Percentiles rank a stretch among this genome's conserved stretches.
Evolutionary conservation across 1,284 basidiomycete species (phyloP).

Genomic region (Ganoderma boninense): DNA sequence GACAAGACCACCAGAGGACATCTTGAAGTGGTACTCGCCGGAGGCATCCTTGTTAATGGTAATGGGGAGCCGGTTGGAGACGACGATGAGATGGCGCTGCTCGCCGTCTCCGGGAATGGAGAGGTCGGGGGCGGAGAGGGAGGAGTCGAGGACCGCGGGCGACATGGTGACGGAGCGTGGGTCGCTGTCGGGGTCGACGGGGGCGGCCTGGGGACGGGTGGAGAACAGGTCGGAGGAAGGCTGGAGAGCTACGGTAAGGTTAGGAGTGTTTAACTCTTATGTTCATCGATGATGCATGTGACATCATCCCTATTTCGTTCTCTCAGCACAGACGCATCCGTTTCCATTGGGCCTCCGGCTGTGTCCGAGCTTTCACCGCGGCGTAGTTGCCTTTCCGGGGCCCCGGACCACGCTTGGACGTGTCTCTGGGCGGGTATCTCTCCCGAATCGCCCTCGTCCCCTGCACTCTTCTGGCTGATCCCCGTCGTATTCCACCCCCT

Average conservation of each 20-base stretch:
- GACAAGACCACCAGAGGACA: conserved; percentile 95
- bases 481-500: conserved; percentile 21
- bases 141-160: conserved; percentile 28
- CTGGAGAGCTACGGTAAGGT: conserved; percentile 17
- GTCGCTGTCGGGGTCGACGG: conserved; percentile 39
- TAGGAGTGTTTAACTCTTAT: conserved; percentile 29
- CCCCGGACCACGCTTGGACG: not conserved
- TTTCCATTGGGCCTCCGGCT: conserved; percentile 21
- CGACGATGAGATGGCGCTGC: conserved; percentile 87
- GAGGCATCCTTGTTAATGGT: conserved; percentile 89
- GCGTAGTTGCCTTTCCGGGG: conserved; percentile 17
- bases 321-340: conserved; percentile 12
- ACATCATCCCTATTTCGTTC: conserved; percentile 22
- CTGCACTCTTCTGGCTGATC: conserved; percentile 26
- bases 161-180: conserved; percentile 39
- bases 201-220: conserved; percentile 9
- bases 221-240: not conserved
- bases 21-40: conserved; percentile 96
- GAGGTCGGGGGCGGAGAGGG: conserved; percentile 42
- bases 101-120: conserved; percentile 41
- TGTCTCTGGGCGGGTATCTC: conserved; percentile 9
- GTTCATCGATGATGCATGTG: conserved; percentile 37
- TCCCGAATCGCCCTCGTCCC: conserved; percentile 10
- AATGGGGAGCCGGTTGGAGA: conserved; percentile 94
- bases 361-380: conserved; percentile 31